Evolutionary conservation across 1,284 basidiomycete genomes (phyloP), one percentile per base, ranked within the genome.

Genomic region (Quambalaria eucalypti): DNA sequence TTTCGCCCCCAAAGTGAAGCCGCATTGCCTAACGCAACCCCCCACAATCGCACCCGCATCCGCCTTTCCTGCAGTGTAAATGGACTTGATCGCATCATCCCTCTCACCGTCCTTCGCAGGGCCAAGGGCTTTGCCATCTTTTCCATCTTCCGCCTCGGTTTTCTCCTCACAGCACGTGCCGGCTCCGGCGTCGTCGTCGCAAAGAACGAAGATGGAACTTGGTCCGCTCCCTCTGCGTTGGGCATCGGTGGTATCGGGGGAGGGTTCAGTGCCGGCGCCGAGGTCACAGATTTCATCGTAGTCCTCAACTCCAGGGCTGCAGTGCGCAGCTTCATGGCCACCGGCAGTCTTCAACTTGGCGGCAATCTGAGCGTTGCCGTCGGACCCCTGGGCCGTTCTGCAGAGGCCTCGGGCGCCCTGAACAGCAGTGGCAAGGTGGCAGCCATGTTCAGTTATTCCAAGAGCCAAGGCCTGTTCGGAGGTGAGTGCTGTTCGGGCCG

Each of bases 181-280:
- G 93, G 93, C 4, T 86, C 85, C 28, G 93, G 93, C 1, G 78
- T 98, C 10, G 95, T 97, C 26, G 91, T 98, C 48, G 91, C 90
- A 3, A 84, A 81, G 60, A 79, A 90, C 16, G 80, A 84, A 2
- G 83, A 95, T 77, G 93, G 91, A 38, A 87, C 83, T 46, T 97
- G 91, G 90, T 90, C 88, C 46, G 85, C 91, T 26, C 92, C 93
- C 2, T 87, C 87, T 70, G 95, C 92, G 0, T 93, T 97, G 53
- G 92, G 90, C 21, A 86, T 90, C n/a, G 93, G 88, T 4, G 77
- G 77, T 39, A 66, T 75, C 10, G 93, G 93, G 0, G 76, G 96
- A 10, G 93, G 93, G 2, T 81, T 96, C 31, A 92, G 82, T 62
- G 76, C 73, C 26, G 87, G 87, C 19, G 87, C 88, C 55, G 88